A percentile compares a stretch with the other conserved stretches of the same genome.
Conservation (phyloP, 108 stramenopile species). For the Chaetoceros tenuissimus region DNA sequence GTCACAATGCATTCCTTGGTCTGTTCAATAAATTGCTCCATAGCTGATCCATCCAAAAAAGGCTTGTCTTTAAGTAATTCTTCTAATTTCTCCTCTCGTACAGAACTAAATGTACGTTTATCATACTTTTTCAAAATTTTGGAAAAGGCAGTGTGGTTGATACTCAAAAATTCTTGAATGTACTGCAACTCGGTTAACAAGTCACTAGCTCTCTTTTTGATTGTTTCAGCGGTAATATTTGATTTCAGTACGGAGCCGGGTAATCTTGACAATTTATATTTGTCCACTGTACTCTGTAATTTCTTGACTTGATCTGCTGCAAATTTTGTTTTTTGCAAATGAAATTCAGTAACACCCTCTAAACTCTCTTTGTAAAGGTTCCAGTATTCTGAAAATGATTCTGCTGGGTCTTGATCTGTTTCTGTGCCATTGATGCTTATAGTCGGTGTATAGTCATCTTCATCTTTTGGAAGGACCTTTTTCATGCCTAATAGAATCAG, state of each 20-base stretch:
- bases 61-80: neutral
- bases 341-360: neutral
- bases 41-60: neutral
- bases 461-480: neutral
- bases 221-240: neutral
- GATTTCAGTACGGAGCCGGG: neutral
- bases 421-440: neutral
- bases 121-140: constrained; percentile 19
- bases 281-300: neutral
- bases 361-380: neutral
- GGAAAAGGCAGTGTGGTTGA: constrained; percentile 11
- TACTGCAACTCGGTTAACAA: constrained; percentile 1
- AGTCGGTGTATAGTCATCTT: neutral
- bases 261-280: neutral
- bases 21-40: neutral
- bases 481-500: no score
- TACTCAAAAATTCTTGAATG: constrained; percentile 2
- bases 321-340: neutral
- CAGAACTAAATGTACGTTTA: neutral
- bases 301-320: neutral
- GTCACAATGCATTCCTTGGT: neutral
- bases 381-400: neutral
- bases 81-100: neutral
- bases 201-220: neutral
- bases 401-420: neutral